Conservation (phyloP, 495 filamentous ascomycete genomes). For the Echria macrotheca region DNA sequence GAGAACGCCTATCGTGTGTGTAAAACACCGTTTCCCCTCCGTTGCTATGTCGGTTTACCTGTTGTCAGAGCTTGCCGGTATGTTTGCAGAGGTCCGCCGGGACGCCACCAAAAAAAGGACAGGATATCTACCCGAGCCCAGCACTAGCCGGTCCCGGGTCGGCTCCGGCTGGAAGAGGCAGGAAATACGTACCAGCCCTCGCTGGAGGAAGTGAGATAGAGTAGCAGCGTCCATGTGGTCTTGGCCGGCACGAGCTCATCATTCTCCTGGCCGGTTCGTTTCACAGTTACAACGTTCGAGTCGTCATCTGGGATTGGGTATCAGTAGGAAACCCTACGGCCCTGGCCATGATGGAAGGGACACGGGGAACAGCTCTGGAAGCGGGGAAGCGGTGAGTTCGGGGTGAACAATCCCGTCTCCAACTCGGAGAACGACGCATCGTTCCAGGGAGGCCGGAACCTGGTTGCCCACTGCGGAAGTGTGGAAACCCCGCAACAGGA, state of each 20-base stretch:
- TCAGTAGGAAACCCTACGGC: not conserved
- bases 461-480: no score
- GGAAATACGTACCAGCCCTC: conserved; percentile 27
- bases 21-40: conserved; percentile 95
- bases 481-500: no score
- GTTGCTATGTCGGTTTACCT: no score
- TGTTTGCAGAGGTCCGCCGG: no score
- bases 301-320: conserved; percentile 60
- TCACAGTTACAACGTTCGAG: conserved; percentile 59
- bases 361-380: no score
- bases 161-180: not conserved
- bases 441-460: no score
- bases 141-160: no score
- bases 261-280: conserved; percentile 15
- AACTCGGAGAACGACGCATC: no score
- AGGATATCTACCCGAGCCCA: no score
- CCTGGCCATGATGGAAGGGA: not conserved
- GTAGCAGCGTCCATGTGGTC: conserved; percentile 88
- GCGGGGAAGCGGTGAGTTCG: not conserved
- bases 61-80: no score
- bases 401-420: no score
- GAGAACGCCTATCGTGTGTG: conserved; percentile 56
- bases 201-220: conserved; percentile 70
- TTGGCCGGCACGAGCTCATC: conserved; percentile 53
- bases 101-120: no score